phyloP scores from a whole-genome alignment of 768 basidiomycete species.

The Dioszegia aurantiaca region DNA sequence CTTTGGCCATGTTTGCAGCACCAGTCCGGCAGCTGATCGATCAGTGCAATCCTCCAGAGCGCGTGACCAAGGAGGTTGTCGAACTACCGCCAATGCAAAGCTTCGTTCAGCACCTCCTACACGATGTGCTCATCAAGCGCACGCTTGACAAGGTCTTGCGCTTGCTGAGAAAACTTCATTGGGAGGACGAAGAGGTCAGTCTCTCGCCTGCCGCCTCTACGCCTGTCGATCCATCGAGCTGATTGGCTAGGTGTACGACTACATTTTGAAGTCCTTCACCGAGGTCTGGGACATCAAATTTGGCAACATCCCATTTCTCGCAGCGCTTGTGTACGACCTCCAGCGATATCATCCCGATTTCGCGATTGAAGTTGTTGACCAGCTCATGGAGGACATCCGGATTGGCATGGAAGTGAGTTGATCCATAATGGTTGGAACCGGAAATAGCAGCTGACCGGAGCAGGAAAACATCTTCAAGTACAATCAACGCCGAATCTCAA shows the following conservation, averaged over 20 bases:
- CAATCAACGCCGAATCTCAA: conserved; percentile 87
- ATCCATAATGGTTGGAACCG: neutral
- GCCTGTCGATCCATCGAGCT: neutral
- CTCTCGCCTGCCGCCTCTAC: neutral
- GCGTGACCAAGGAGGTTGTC: conserved; percentile 79
- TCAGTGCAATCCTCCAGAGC: conserved; percentile 97
- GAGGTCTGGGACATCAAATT: conserved; percentile 98
- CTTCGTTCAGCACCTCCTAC: conserved; percentile 94
- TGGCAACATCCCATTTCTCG: conserved; percentile 78
- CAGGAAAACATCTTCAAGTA: conserved; percentile 85
- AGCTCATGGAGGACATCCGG: conserved; percentile 88
- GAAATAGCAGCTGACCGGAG: neutral
- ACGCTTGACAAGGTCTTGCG: conserved; percentile 95
- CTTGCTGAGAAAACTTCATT: conserved; percentile 86
- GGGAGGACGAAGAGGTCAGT: conserved; percentile 68
- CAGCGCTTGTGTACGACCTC: conserved; percentile 91
- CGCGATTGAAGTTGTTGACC: conserved; percentile 82
- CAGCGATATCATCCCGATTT: conserved; percentile 91
- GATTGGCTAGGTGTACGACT: conserved; percentile 57
- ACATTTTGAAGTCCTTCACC: conserved; percentile 85
- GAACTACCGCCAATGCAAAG: conserved; percentile 79
- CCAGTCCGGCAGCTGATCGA: conserved; percentile 8
- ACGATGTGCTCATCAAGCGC: conserved; percentile 85
- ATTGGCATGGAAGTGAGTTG: conserved; percentile 68
- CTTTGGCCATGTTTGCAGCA: neutral